A percentile compares a stretch with the other conserved stretches of the same genome.
These are phyloP conservation scores for Melastoma candidum DNA, from an alignment of 441 rosid genomes.

Conservation along the genomic window DNA sequence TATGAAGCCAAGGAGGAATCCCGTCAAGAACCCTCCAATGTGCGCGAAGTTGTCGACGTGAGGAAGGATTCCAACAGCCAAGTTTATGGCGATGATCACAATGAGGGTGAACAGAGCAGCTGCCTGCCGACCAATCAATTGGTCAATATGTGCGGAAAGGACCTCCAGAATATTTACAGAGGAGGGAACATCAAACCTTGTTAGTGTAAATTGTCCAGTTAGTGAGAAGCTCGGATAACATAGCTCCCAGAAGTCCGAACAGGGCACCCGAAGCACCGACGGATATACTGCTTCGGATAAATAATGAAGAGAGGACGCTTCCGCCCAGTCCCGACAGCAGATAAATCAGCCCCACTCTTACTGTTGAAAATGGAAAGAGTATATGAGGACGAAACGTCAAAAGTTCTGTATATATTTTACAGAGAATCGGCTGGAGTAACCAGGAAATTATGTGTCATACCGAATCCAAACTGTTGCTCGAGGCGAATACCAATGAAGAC, in stretches of 20 bases:
- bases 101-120: slow-evolving; percentile 6
- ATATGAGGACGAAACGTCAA: too few species aligned
- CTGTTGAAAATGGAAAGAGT: background rate
- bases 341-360: slow-evolving; percentile 6
- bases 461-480: slow-evolving; percentile 7
- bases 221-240: slow-evolving; percentile 7
- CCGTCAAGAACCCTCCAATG: slow-evolving; percentile 7
- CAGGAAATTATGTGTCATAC: background rate
- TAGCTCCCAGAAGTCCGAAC: slow-evolving; percentile 2
- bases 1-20: slow-evolving; percentile 7
- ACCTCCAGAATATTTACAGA: background rate
- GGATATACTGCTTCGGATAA: slow-evolving; percentile 1
- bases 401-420: too few species aligned
- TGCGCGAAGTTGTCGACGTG: background rate
- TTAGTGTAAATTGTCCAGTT: slow-evolving; percentile 9
- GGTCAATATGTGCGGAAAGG: background rate
- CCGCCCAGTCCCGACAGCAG: slow-evolving; percentile 9
- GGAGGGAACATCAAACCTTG: slow-evolving; percentile 3
- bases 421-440: too few species aligned
- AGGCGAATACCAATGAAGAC: slow-evolving; percentile 10
- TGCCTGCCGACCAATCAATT: slow-evolving; percentile 1
- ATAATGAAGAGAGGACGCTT: slow-evolving; percentile 3
- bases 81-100: slow-evolving; percentile 3
- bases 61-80: slow-evolving; percentile 8
- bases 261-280: slow-evolving; percentile 8